A percentile compares a stretch with the other conserved stretches of the same genome.
phyloP scores from a whole-genome alignment of 257 asterid genomes.

The Verbena officinalis region DNA sequence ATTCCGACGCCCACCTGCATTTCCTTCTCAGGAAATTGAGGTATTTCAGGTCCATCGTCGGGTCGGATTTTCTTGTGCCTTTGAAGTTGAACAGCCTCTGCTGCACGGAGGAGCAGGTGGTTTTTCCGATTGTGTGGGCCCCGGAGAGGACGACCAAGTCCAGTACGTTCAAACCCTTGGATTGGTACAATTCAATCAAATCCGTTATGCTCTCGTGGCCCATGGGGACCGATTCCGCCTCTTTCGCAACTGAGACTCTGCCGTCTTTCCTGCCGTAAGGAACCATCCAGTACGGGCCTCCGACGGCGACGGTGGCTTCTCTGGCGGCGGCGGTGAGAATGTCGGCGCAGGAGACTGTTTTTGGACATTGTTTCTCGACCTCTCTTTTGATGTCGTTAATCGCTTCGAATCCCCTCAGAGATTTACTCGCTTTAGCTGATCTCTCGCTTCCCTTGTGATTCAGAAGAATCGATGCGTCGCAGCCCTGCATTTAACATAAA shows the following conservation, averaged over 20 bases:
- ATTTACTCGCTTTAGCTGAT: slow-evolving; percentile 43
- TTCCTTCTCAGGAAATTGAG: slow-evolving; percentile 65
- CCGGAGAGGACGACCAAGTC: slow-evolving; percentile 70
- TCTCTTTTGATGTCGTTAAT: slow-evolving; percentile 54
- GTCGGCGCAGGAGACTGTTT: slow-evolving; percentile 64
- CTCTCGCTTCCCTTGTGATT: slow-evolving; percentile 56
- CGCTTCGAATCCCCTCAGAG: slow-evolving; percentile 51
- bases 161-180: slow-evolving; percentile 50
- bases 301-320: slow-evolving; percentile 53
- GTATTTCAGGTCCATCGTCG: slow-evolving; percentile 50
- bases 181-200: slow-evolving; percentile 52
- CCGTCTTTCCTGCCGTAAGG: slow-evolving; percentile 69
- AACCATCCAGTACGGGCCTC: slow-evolving; percentile 63
- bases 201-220: slow-evolving; percentile 56
- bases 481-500: slow-evolving; percentile 41
- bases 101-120: slow-evolving; percentile 63
- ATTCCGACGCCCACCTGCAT: slow-evolving; percentile 93
- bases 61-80: slow-evolving; percentile 50
- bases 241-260: slow-evolving; percentile 35
- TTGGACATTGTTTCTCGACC: slow-evolving; percentile 56
- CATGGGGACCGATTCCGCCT: slow-evolving; percentile 44
- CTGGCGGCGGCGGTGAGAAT: slow-evolving; percentile 57
- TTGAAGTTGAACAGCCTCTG: slow-evolving; percentile 54
- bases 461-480: slow-evolving; percentile 62
- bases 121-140: slow-evolving; percentile 82